Evolutionary conservation across 805 yeast species (phyloP), one percentile per base, ranked within the genome.

Genomic region (Candida odintsovae): DNA sequence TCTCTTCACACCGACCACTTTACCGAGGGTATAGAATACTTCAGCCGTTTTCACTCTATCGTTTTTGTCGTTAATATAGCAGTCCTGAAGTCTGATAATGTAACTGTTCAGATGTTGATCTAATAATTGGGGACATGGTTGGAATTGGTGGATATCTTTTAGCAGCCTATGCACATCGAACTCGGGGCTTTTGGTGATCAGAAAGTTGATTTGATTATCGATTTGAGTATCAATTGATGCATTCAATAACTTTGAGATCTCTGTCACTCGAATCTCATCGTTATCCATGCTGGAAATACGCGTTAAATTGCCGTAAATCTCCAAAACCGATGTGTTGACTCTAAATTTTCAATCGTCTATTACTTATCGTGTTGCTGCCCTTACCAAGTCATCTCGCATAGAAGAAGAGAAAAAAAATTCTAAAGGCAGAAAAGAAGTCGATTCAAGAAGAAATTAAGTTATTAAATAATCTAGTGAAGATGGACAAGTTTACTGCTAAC

Each of bases 1-100:
- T 13, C 73, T 68, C 62, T 86, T 86, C 52, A 78, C 67, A 0
- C 87, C 86, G 37, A 92, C 67, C 8, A 87, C 73, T 56, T 85
- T 87, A 22, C 82, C 66, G 18, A 89, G 63, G 8, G 68, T 69
- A 62, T 89, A 90, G 42, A 83, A 69, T 0, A 80, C 58, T 29
- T 65, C 56, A 4, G 48, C 42, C 1, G 49, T 21, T 1, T 5
- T 11, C 3, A 21, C 47, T 22, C 19, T 13, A 8, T 38, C 37
- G 1, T 16, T 19, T 1, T 22, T 3, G 12, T 6, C 31, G 6
- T 33, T 37, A 18, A 64, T 46, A 52, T 69, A 76, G 0, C 53
- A 18, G 1, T 50, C 40, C 1, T 69, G 51, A 12, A 77, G 48
- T 0, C 19, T 40, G 3, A 53, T 59, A 2, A 76, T 57, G 49